Evolutionary conservation across 1,284 basidiomycete species (phyloP).

Genomic region (Calocybe gambosa): DNA sequence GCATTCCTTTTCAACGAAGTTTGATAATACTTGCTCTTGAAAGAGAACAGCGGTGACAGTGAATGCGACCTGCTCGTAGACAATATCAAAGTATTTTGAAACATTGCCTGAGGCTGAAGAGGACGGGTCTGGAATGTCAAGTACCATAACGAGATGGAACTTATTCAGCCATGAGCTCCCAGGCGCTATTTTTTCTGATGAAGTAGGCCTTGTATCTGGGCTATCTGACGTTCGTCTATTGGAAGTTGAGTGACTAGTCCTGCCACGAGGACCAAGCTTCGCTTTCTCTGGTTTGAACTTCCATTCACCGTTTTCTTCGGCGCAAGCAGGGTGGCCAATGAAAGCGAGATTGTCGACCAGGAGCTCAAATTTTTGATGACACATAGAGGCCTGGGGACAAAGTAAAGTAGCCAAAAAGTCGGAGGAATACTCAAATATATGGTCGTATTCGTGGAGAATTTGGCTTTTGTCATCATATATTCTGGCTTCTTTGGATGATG

Average conservation of each 20-base stretch:
- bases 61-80: constrained; percentile 86
- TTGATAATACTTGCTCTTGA: constrained; percentile 78
- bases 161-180: constrained; percentile 59
- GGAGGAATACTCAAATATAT: constrained; percentile 73
- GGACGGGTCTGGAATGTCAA: constrained; percentile 86
- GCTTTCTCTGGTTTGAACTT: constrained; percentile 56
- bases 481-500: constrained; percentile 35
- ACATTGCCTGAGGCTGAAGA: constrained; percentile 73
- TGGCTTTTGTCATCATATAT: constrained; percentile 31
- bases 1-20: constrained; percentile 78
- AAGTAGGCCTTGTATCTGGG: constrained; percentile 26
- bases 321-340: constrained; percentile 89
- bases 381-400: constrained; percentile 74
- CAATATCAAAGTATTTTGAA: constrained; percentile 72
- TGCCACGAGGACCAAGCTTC: constrained; percentile 43
- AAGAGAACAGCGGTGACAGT: constrained; percentile 84
- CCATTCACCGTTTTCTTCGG: constrained; percentile 71
- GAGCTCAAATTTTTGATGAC: constrained; percentile 94
- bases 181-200: constrained; percentile 24
- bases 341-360: constrained; percentile 92
- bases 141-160: constrained; percentile 85
- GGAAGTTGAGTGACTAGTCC: constrained; percentile 32
- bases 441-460: constrained; percentile 50
- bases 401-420: constrained; percentile 81
- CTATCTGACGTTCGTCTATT: constrained; percentile 25